phyloP scores from a whole-genome alignment of 2,329 filamentous ascomycete species.

The Zalaria obscura region DNA sequence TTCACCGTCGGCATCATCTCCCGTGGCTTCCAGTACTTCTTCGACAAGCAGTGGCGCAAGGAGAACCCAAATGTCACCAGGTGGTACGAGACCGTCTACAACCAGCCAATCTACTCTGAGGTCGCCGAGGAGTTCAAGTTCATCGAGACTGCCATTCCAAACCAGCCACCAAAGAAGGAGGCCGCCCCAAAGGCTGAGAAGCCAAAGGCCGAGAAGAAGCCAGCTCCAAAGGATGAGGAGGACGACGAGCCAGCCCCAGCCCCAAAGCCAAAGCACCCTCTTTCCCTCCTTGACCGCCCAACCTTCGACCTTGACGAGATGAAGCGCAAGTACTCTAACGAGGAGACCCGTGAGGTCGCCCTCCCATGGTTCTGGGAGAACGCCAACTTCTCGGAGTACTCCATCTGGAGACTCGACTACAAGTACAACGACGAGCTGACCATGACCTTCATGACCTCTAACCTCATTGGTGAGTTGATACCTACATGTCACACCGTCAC shows the following conservation, averaged over 20 bases:
- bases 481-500: too few relatives aligned
- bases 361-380: slow-evolving; percentile 99
- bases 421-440: slow-evolving; percentile 99
- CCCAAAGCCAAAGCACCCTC: slow-evolving; percentile 93
- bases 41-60: slow-evolving; percentile 77
- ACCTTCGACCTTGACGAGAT: slow-evolving; percentile 83
- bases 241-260: slow-evolving; percentile 46
- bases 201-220: slow-evolving; percentile 38
- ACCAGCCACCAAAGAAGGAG: slow-evolving; percentile 60
- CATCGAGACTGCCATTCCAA: slow-evolving; percentile 67
- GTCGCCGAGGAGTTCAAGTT: slow-evolving; percentile 63
- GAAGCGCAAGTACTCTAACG: slow-evolving; percentile 99
- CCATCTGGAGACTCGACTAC: slow-evolving; percentile 86
- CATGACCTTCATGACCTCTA: slow-evolving; percentile 96
- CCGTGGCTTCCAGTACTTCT: slow-evolving; percentile 87
- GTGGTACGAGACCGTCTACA: slow-evolving; percentile 90
- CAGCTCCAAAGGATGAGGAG: slow-evolving; percentile 43
- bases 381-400: slow-evolving; percentile 87
- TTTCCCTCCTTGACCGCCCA: slow-evolving; percentile 69
- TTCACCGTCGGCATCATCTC: slow-evolving; percentile 66
- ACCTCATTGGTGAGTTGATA: slow-evolving; percentile 59
- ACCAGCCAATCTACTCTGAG: slow-evolving; percentile 79
- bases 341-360: slow-evolving; percentile 65
- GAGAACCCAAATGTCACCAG: slow-evolving; percentile 75
- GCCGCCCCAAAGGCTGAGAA: slow-evolving; percentile 42